Base-by-base conservation (phyloP, 129 eudicot genomes). In the Sambucus nigra region DNA sequence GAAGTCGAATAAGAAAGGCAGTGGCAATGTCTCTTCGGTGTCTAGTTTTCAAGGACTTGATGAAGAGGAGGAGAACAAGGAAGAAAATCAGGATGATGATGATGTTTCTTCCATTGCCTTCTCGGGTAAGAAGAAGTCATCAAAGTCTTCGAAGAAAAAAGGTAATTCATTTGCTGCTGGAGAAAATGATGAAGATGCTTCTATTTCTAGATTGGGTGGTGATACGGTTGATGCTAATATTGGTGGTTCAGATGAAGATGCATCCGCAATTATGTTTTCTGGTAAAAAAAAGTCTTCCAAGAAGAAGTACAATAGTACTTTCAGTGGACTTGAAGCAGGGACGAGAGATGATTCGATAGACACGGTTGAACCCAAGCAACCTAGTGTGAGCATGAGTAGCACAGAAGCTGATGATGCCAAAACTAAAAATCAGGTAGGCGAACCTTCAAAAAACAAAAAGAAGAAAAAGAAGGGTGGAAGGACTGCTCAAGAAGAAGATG, bases 231-330 rank as follows among this genome's bases (percentile, higher is more conserved):
- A 41, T 65, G 76, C 67, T 51, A 76, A 59, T 53, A 53, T n/a
- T 66, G 68, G 51, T 53, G 80, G 57, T 42, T 31, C 25, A 27
- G 88, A 67, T 38, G 94, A 74, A 12, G 86, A 87, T 71, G 63
- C 68, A 28, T 56, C 74, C 2, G 63, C 6, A 13, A 29, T 84
- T 31, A 68, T 44, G 33, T 88, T 88, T 76, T 76, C 88, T 32
- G 97, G 97, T 38, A 89, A 89, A 64, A 89, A 89, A 77, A 89
- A 84, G 69, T 64, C 94, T 11, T 84, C 95, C 20, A 89, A 89
- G 61, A 89, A 89, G 83, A 84, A 89, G 75, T 77, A 59, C 32
- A 68, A 17, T 13, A 69, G 14, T 70, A 33, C 63, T 0, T 61
- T 59, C 49, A 50, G 23, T 47, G 76, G 54, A 3, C 51, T 33